Conservation (phyloP, 768 basidiomycete species). For the Leccinellum luteum region DNA sequence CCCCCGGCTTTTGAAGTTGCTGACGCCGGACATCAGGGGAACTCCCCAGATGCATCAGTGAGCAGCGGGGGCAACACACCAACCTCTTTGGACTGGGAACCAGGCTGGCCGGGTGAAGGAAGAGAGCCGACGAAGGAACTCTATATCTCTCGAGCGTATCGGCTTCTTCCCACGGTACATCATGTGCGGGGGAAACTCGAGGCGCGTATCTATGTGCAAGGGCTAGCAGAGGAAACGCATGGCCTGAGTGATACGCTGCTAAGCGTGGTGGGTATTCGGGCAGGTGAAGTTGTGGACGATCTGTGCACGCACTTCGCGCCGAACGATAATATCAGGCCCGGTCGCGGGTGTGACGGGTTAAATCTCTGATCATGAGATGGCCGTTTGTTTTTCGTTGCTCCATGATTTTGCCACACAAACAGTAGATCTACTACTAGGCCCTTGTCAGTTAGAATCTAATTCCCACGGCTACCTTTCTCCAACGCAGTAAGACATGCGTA, state of each 20-base stretch:
- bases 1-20: conserved; percentile 5
- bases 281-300: conserved; percentile 46
- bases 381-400: not conserved
- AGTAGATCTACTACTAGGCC: too few species aligned
- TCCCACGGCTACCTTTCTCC: conserved; percentile 24
- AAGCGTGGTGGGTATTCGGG: conserved; percentile 42
- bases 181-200: conserved; percentile 5
- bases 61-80: conserved; percentile 12
- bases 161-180: conserved; percentile 32
- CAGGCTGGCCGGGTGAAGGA: conserved; percentile 23
- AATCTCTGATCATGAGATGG: not conserved
- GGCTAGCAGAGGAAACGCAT: conserved; percentile 37
- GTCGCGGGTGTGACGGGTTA: not conserved
- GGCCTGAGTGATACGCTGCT: conserved; percentile 45
- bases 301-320: conserved; percentile 15
- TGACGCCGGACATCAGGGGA: not conserved
- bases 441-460: conserved; percentile 5
- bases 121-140: conserved; percentile 4
- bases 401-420: not conserved
- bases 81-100: conserved; percentile 15
- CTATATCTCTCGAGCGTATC: conserved; percentile 42
- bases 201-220: conserved; percentile 37
- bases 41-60: not conserved
- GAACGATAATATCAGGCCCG: not conserved
- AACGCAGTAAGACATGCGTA: conserved; percentile 58